Base-by-base conservation (phyloP, 176 grass and related monocot genomes). In the Saccharum officinarum region DNA sequence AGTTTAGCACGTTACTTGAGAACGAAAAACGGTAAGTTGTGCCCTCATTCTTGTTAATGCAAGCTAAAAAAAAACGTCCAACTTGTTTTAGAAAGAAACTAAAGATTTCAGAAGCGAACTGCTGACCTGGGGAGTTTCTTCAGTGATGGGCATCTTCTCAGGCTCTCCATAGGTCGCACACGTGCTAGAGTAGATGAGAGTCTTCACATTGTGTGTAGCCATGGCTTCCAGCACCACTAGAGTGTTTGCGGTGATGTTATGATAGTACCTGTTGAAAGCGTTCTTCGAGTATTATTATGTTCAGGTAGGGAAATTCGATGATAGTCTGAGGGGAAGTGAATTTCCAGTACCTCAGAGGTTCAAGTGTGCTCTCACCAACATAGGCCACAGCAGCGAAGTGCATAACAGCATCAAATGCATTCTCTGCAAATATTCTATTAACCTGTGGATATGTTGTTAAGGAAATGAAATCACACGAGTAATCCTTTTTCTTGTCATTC, bases 131-230 rank as follows among this genome's bases (percentile, higher is more conserved):
- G 92, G 91, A 44, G 95, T 98, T 95, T 73, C 89, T 95, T 98
- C 93, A 39, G 95, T 95, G 73, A 98, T 95, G 12, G 95, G 95
- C 95, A 98, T 98, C 77, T 95, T 98, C 63, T 98, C 89, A 14
- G 93, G 95, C 8, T 98, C 95, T 76, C 93, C 93, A 36, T 98
- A 98, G 45, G 95, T 98, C 22, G 93, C 95, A 66, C 95, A 98
- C 25, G 95, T 98, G 85, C 95, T 98, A 45, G 95, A 98, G 72
- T 98, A 98, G 46, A 98, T 98, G 7, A 98, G 91, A 23, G 91
- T 93, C 63, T 84, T 95, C 20, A 95, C 95, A 80, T 28, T 86
- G 86, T 97, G 86, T 11, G 75, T 23, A 3, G 92, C 86, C 92
- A 97, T 94, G 28, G 95, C 86, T 83, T 97, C 92, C n/a, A 97